These are phyloP conservation scores for Coemansia sp. DNA, from an alignment of 192 early-diverging fungal species.

Conservation along the genomic window DNA sequence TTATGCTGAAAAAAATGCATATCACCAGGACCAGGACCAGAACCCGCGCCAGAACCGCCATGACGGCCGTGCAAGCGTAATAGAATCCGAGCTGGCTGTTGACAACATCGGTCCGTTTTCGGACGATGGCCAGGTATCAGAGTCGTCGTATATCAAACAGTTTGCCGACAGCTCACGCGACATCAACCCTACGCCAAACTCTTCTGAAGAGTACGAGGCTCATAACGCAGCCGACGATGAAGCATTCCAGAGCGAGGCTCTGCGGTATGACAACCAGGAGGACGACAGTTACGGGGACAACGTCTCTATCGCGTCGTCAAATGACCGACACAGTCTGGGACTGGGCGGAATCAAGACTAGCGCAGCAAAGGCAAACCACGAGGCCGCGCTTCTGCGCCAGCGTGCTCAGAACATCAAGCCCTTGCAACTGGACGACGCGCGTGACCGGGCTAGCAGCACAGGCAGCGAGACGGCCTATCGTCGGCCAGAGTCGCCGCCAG, in stretches of 20 bases:
- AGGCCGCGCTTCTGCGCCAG: slow-evolving; percentile 28
- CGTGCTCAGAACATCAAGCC: slow-evolving; percentile 26
- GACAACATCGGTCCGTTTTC: slow-evolving; percentile 28
- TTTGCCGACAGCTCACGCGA: slow-evolving; percentile 28
- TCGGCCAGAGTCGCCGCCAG: slow-evolving; percentile 14
- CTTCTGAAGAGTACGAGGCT: not conserved
- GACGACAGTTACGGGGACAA: slow-evolving; percentile 25
- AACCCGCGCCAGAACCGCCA: not conserved
- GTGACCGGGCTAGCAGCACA: slow-evolving; percentile 14
- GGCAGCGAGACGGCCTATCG: slow-evolving; percentile 22
- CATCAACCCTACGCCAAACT: not conserved
- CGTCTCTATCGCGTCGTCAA: slow-evolving; percentile 38
- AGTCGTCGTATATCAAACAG: slow-evolving; percentile 46
- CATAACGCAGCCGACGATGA: slow-evolving; percentile 14
- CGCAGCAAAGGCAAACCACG: slow-evolving; percentile 18
- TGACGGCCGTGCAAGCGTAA: not conserved
- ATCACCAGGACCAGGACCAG: not conserved
- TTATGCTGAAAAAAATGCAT: not conserved
- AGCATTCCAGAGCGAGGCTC: not conserved
- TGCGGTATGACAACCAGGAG: slow-evolving; percentile 1
- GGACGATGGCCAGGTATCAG: slow-evolving; percentile 36
- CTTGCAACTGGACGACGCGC: slow-evolving; percentile 2
- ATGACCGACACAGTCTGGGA: slow-evolving; percentile 47
- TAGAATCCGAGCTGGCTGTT: slow-evolving; percentile 26
- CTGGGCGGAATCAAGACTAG: slow-evolving; percentile 27